A percentile compares a stretch with the other conserved stretches of the same genome.
phyloP scores from a whole-genome alignment of 495 filamentous ascomycete genomes.

The Neurospora terricola region DNA sequence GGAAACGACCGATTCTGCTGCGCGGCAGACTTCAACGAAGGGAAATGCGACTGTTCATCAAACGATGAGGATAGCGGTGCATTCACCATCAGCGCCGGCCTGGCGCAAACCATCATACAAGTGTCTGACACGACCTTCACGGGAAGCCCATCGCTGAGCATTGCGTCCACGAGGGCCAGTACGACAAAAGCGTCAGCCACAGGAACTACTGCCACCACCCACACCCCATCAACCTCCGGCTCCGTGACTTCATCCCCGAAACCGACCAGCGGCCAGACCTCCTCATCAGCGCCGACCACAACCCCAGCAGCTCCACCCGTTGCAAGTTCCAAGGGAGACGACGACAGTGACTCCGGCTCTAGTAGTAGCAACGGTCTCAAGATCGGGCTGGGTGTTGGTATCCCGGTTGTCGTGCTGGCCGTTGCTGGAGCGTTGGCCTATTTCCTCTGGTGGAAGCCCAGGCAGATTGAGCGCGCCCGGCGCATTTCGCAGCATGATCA shows the following conservation, averaged over 20 bases:
- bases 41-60: conserved; percentile 19
- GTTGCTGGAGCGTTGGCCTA: not conserved
- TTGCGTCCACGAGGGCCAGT: not conserved
- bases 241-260: not conserved
- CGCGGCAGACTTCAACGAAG: conserved; percentile 9
- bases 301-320: not conserved
- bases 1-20: conserved; percentile 23
- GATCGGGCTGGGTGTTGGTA: conserved; percentile 5
- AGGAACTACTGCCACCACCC: not conserved
- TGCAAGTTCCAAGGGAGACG: not conserved
- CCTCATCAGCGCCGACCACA: not conserved
- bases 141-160: conserved; percentile 4
- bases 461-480: not conserved
- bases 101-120: conserved; percentile 23
- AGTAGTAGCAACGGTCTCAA: not conserved
- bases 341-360: not conserved
- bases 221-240: not conserved
- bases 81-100: conserved; percentile 11
- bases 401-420: not conserved
- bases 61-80: conserved; percentile 7
- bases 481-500: not conserved
- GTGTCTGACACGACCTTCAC: conserved; percentile 9
- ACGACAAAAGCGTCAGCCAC: not conserved
- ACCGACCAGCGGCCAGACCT: not conserved
- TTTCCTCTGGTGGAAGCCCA: not conserved